Conservation (phyloP, 768 basidiomycete genomes). For the Tulasnella sp. region DNA sequence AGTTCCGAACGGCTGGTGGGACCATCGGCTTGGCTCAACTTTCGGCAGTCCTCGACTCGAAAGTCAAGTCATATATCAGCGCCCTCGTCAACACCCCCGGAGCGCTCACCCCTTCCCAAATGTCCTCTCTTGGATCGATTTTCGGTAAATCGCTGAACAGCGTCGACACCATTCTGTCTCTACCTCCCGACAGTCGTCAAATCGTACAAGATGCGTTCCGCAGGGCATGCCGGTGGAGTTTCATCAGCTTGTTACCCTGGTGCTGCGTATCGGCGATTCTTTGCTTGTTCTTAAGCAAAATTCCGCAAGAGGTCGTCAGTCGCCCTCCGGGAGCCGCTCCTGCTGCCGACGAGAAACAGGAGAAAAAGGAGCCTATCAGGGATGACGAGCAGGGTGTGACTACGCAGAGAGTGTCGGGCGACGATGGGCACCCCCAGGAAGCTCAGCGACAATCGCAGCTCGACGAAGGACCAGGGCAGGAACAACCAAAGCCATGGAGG, state of each 20-base stretch:
- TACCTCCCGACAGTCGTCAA: conserved; percentile 33
- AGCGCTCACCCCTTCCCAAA: conserved; percentile 1
- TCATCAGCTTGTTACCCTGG: conserved; percentile 46
- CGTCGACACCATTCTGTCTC: conserved; percentile 32
- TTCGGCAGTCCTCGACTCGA: conserved; percentile 41
- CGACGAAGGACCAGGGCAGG: not conserved
- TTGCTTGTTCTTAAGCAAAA: conserved; percentile 37
- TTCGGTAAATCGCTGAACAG: conserved; percentile 31
- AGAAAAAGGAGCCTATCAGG: not conserved
- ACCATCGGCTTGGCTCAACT: conserved; percentile 49
- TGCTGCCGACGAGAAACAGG: not conserved
- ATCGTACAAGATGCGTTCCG: conserved; percentile 38
- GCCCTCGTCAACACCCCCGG: conserved; percentile 21
- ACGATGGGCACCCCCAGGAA: not conserved
- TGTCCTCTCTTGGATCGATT: conserved; percentile 20
- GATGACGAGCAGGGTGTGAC: not conserved
- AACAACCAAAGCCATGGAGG: conserved; percentile 1
- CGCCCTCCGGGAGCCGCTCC: not conserved
- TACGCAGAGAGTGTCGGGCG: not conserved
- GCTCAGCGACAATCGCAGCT: not conserved
- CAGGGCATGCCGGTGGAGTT: conserved; percentile 39
- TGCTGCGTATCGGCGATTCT: conserved; percentile 32
- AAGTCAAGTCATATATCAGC: conserved; percentile 35
- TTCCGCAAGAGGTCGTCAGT: conserved; percentile 22
- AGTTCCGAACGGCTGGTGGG: conserved; percentile 46